These are phyloP conservation scores for Emericellopsis terricola DNA, from an alignment of 495 filamentous ascomycete species.

Conservation along the genomic window DNA sequence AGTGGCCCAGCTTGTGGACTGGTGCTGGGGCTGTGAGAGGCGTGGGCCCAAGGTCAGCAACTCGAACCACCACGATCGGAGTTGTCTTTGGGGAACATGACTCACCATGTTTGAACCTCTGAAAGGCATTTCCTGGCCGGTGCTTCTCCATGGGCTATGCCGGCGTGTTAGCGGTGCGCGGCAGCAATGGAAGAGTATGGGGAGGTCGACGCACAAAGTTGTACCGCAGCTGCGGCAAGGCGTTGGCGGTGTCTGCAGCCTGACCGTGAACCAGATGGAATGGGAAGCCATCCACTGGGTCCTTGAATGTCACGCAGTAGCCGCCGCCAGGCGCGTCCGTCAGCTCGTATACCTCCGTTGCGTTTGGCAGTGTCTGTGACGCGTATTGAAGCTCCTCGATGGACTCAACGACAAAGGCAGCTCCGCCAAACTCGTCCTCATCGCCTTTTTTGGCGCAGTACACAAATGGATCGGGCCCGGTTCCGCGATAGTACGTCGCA, in stretches of 20 bases:
- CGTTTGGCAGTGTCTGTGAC: conserved; percentile 21
- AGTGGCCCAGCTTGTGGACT: conserved; percentile 62
- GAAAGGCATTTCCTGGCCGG: conserved; percentile 24
- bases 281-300: conserved; percentile 39
- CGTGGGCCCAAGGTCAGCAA: too few species aligned
- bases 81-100: not conserved
- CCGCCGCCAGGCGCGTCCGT: conserved; percentile 39
- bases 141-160: conserved; percentile 27
- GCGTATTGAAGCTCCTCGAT: conserved; percentile 35
- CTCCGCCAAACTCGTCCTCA: conserved; percentile 34
- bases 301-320: conserved; percentile 34
- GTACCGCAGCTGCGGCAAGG: conserved; percentile 26
- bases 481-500: conserved; percentile 39
- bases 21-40: conserved; percentile 38
- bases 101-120: conserved; percentile 34
- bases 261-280: conserved; percentile 42
- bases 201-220: conserved; percentile 11
- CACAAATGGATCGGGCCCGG: conserved; percentile 40
- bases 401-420: conserved; percentile 34
- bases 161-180: conserved; percentile 1
- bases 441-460: conserved; percentile 28
- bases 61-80: too few species aligned
- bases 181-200: too few species aligned
- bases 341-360: conserved; percentile 29
- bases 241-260: conserved; percentile 14